Evolutionary conservation across 2,329 filamentous ascomycete genomes (phyloP).

Genomic region (Fusarium buharicum): DNA sequence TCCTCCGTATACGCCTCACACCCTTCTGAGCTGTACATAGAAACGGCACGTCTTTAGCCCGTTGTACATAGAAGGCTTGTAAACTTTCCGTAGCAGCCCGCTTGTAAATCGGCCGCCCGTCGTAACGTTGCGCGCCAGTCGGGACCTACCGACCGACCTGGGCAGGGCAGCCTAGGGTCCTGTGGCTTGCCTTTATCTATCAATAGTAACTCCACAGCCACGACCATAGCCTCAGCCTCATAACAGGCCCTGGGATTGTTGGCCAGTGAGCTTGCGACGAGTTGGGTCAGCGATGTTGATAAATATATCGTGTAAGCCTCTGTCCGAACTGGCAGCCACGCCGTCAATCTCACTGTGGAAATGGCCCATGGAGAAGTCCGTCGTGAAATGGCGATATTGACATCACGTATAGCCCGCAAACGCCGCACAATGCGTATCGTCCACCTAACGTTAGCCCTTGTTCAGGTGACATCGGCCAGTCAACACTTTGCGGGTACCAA

Average conservation of each 20-base stretch:
- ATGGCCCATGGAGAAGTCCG: constrained; percentile 21
- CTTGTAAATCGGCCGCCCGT: constrained; percentile 4
- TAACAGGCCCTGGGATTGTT: constrained; percentile 6
- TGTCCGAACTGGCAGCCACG: constrained; percentile 18
- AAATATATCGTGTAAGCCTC: constrained; percentile 32
- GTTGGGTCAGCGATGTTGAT: constrained; percentile 2
- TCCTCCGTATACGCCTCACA: constrained; percentile 16
- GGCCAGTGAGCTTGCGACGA: constrained; percentile 5
- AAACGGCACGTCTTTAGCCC: constrained; percentile 1
- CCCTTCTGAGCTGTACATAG: constrained; percentile 12
- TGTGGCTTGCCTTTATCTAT: constrained; percentile 34
- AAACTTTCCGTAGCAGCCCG: constrained; percentile 14
- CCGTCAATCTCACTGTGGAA: constrained; percentile 6
- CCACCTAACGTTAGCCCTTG: constrained; percentile 9
- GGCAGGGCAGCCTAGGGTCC: not conserved
- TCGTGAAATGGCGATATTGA: not conserved
- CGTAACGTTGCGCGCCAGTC: constrained; percentile 41
- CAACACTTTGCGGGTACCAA: constrained; percentile 31
- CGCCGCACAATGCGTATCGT: constrained; percentile 15
- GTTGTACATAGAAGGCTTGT: constrained; percentile 8
- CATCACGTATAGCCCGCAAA: not conserved
- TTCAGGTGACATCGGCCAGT: constrained; percentile 31
- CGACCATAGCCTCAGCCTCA: constrained; percentile 11
- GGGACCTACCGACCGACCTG: not conserved
- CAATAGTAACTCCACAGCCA: constrained; percentile 10